Evolutionary conservation across 2,329 filamentous ascomycete genomes (phyloP).

Genomic region (Colletotrichum costaricense): DNA sequence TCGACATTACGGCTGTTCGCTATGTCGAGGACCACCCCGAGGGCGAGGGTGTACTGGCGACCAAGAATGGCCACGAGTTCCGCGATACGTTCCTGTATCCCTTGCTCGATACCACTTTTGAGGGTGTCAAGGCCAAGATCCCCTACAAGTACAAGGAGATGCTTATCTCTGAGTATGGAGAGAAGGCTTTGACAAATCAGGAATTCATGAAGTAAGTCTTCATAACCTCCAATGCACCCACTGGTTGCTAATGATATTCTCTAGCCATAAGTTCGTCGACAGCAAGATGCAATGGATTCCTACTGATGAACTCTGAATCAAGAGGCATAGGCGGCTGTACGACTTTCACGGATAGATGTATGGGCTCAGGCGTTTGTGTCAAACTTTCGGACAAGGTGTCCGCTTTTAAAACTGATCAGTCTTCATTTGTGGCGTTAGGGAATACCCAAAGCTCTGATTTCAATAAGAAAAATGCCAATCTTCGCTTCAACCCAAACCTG

Average conservation of each 20-base stretch:
- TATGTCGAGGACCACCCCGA: slow-evolving; percentile 57
- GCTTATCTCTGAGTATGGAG: slow-evolving; percentile 67
- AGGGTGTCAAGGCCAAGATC: slow-evolving; percentile 74
- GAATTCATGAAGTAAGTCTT: slow-evolving; percentile 62
- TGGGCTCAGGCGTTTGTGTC: neutral
- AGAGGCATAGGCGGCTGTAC: neutral
- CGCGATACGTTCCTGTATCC: slow-evolving; percentile 73
- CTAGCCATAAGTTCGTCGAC: slow-evolving; percentile 55
- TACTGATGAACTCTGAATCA: slow-evolving; percentile 16
- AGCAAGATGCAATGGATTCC: slow-evolving; percentile 48
- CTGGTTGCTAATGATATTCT: slow-evolving; percentile 31
- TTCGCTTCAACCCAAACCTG: neutral
- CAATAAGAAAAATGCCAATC: neutral
- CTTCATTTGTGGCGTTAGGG: slow-evolving; percentile 24
- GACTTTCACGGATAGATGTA: neutral
- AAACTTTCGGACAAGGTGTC: neutral
- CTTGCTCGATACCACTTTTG: slow-evolving; percentile 75
- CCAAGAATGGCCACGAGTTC: slow-evolving; percentile 64
- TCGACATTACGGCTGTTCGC: slow-evolving; percentile 63
- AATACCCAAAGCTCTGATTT: slow-evolving; percentile 24
- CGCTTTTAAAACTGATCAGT: neutral
- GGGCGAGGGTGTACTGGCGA: slow-evolving; percentile 58
- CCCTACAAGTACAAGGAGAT: slow-evolving; percentile 72
- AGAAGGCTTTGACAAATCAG: slow-evolving; percentile 61
- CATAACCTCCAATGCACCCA: too few species aligned